phyloP scores from a whole-genome alignment of 164 flowering plant genomes.

The Pachysandra terminalis region DNA sequence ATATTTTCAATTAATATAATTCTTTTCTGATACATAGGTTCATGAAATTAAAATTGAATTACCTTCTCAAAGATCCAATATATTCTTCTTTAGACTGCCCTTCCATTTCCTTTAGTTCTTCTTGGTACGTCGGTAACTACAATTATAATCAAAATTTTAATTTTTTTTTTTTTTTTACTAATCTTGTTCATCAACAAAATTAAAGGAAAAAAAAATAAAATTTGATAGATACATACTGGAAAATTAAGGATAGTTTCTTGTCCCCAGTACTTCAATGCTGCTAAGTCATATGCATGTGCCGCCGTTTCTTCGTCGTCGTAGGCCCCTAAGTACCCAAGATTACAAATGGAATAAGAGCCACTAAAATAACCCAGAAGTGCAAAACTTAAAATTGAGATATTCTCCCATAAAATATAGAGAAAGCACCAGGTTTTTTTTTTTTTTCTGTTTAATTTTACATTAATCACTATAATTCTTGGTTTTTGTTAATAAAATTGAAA shows the following conservation, averaged over 20 bases:
- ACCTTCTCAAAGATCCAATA: slow-evolving; percentile 93
- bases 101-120: slow-evolving; percentile 81
- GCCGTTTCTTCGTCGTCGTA: slow-evolving; percentile 93
- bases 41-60: neutral
- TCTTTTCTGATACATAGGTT: neutral
- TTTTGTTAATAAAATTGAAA: too few relatives aligned
- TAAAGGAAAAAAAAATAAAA: too few relatives aligned
- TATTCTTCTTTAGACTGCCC: slow-evolving; percentile 82
- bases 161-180: too few relatives aligned
- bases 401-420: neutral
- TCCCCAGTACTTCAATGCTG: slow-evolving; percentile 98
- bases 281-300: slow-evolving; percentile 91
- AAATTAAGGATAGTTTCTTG: slow-evolving; percentile 76
- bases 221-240: slow-evolving; percentile 43
- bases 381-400: too few relatives aligned
- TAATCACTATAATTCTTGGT: neutral
- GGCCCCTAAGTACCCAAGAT: slow-evolving; percentile 52
- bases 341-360: neutral
- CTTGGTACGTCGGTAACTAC: slow-evolving; percentile 55
- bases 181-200: too few relatives aligned
- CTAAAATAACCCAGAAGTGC: too few relatives aligned
- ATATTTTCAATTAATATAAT: neutral
- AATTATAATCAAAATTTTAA: slow-evolving; percentile 1
- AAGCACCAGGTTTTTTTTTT: neutral
- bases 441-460: neutral